Conservation (phyloP, 495 filamentous ascomycete genomes). For the Trichoderma asperelloides region DNA sequence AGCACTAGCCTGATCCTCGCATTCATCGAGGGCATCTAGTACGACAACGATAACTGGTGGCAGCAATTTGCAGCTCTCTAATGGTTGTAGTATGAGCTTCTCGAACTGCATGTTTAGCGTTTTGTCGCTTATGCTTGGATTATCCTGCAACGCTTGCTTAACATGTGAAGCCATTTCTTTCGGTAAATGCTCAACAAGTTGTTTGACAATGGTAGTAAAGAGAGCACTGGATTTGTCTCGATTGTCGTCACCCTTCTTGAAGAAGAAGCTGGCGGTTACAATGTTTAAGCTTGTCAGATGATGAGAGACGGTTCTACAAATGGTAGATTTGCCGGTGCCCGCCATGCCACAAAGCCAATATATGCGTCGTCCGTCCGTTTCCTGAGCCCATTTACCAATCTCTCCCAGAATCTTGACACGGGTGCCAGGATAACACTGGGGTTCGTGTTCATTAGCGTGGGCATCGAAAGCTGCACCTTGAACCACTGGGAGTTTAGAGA, state of each 20-base stretch:
- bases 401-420: slow-evolving; percentile 18
- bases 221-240: slow-evolving; percentile 30
- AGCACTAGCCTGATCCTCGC: slow-evolving; percentile 31
- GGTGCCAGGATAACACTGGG: slow-evolving; percentile 17
- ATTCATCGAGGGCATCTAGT: slow-evolving; percentile 49
- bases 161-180: slow-evolving; percentile 23
- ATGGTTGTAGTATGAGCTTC: slow-evolving; percentile 36
- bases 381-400: slow-evolving; percentile 11
- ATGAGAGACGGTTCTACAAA: slow-evolving; percentile 30
- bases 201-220: slow-evolving; percentile 34
- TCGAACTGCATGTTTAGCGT: slow-evolving; percentile 38
- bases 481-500: slow-evolving; percentile 7
- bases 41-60: slow-evolving; percentile 27
- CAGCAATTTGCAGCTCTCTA: slow-evolving; percentile 15
- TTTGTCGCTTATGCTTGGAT: slow-evolving; percentile 30
- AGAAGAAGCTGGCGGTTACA: slow-evolving; percentile 40
- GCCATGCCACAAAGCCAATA: slow-evolving; percentile 39
- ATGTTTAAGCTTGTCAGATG: slow-evolving; percentile 13
- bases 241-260: slow-evolving; percentile 38
- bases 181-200: slow-evolving; percentile 26
- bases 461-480: slow-evolving; percentile 18
- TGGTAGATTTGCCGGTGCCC: slow-evolving; percentile 39
- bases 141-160: slow-evolving; percentile 25
- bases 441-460: slow-evolving; percentile 19
- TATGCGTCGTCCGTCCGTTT: slow-evolving; percentile 18